Base-by-base conservation (phyloP, 2,329 filamentous ascomycete genomes). In the Piedraia hortae region DNA sequence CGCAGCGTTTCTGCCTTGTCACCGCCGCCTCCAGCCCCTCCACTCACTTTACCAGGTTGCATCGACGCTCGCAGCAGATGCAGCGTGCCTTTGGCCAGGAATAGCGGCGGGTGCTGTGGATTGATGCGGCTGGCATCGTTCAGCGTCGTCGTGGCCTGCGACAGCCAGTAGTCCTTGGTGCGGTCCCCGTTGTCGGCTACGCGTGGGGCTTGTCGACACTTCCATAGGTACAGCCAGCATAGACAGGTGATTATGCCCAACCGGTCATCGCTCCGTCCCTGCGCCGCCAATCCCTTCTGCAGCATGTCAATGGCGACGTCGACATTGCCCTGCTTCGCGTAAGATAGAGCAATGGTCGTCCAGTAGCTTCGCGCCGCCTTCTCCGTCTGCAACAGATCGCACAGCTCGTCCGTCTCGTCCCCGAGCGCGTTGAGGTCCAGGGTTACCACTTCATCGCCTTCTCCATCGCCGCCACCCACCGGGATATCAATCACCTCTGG, bases 281-380 rank as follows among this genome's bases (percentile, higher is more conserved):
- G 64, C 34, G 72, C 74, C 28, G 60, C 58, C 34, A 75, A 55
- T 21, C 74, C 77, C 37, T 74, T 71, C 21, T 67, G 63, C 33
- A 71, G 46, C 24, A 71, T 64, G 29, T 69, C 63, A 28, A 71
- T 60, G 22, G 64, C 65, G 49, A 85, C 73, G 41, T 91, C 80
- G 29, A 85, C 63, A 50, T 89, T 89, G 41, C 70, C 68, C 50
- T 90, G 77, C 51, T 93, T 97, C 18, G 85, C 82, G 41, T 97
- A 97, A 21, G 82, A 82, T 27, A 93, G 58, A 18, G 88, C 74
- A 33, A 93, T 85, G n/a, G 77, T 82, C 56, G 97, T 82, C 88
- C 88, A 97, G 35, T 88, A 88, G 23, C 69, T 75, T 37, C 82
- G 78, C 16, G 75, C 71, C 9, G 78, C 80, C 38, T 70, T 67